Percentiles rank a stretch among this genome's conserved stretches.
These are phyloP conservation scores for Panicum hallii DNA, from an alignment of 202 grass and related monocot genomes.

Conservation along the genomic window DNA sequence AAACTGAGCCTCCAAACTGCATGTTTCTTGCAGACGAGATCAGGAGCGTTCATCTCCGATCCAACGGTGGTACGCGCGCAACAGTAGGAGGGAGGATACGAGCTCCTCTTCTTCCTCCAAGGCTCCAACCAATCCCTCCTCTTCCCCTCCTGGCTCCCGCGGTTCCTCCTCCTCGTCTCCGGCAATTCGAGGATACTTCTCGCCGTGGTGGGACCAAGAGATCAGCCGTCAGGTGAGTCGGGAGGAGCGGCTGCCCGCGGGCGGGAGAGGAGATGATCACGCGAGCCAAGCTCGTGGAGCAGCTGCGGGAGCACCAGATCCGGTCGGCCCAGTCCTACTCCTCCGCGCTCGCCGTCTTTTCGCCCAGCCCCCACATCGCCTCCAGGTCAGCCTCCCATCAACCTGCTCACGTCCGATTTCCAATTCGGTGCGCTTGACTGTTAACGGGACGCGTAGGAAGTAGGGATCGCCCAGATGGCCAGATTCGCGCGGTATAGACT, in stretches of 20 bases:
- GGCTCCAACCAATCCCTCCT: not conserved
- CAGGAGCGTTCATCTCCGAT: conserved; percentile 34
- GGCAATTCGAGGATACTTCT: conserved; percentile 35
- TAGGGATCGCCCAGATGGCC: conserved; percentile 19
- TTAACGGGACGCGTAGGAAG: not conserved
- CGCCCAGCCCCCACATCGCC: conserved; percentile 78
- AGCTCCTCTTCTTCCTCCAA: conserved; percentile 1
- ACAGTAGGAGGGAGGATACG: not conserved
- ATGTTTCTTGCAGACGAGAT: not conserved
- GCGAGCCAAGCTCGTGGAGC: conserved; percentile 86
- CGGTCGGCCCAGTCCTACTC: conserved; percentile 78
- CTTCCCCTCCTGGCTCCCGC: not conserved
- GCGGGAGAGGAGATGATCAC: conserved; percentile 82
- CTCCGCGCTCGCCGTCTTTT: conserved; percentile 63
- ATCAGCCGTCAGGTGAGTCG: conserved; percentile 39
- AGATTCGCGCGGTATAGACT: conserved; percentile 17
- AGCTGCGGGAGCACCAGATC: conserved; percentile 90
- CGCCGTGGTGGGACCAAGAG: not conserved
- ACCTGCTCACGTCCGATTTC: conserved; percentile 7
- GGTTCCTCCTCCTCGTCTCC: not conserved
- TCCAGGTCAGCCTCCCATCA: conserved; percentile 55
- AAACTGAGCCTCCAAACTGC: not conserved
- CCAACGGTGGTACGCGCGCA: conserved; percentile 13
- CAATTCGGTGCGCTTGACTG: conserved; percentile 17
- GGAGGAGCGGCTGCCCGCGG: conserved; percentile 15